Evolutionary conservation across 2,329 filamentous ascomycete species (phyloP).

Genomic region (Exophiala alcalophila): DNA sequence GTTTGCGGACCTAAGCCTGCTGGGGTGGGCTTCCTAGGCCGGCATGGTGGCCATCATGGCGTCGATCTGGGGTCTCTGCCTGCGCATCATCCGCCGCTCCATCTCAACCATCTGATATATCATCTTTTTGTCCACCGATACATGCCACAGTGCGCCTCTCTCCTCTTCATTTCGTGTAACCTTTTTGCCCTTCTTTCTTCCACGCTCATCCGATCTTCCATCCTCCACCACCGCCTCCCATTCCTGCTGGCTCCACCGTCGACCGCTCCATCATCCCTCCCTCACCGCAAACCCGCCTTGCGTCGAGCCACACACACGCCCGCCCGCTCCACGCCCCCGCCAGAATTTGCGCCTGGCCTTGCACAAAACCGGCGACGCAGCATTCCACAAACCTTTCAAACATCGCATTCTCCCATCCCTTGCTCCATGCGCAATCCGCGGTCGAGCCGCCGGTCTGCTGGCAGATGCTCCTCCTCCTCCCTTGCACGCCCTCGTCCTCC

Average conservation of each 20-base stretch:
- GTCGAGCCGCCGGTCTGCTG: conserved; percentile 27
- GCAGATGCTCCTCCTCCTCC: conserved; percentile 28
- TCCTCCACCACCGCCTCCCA: conserved; percentile 6
- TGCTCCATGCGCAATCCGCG: conserved; percentile 30
- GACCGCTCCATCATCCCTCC: conserved; percentile 11
- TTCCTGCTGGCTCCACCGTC: conserved; percentile 8
- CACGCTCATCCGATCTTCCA: conserved; percentile 10
- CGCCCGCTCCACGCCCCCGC: no score
- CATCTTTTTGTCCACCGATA: conserved; percentile 23
- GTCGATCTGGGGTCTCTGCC: conserved; percentile 18
- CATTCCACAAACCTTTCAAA: conserved; percentile 33
- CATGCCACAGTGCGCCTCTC: conserved; percentile 11
- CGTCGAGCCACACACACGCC: conserved; percentile 17
- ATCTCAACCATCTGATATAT: conserved; percentile 26
- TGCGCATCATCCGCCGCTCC: conserved; percentile 19
- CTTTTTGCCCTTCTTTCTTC: conserved; percentile 4
- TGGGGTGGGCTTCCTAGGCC: no score
- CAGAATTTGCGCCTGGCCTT: conserved; percentile 26
- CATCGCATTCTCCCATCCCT: conserved; percentile 31
- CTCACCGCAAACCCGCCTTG: conserved; percentile 23
- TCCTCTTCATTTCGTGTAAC: conserved; percentile 16
- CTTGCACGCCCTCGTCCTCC: conserved; percentile 20
- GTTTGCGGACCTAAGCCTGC: no score
- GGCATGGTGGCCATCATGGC: no score
- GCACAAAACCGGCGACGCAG: conserved; percentile 30